These are phyloP conservation scores for Solanum lycopersicoides DNA, from an alignment of 257 asterid genomes.

Conservation along the genomic window DNA sequence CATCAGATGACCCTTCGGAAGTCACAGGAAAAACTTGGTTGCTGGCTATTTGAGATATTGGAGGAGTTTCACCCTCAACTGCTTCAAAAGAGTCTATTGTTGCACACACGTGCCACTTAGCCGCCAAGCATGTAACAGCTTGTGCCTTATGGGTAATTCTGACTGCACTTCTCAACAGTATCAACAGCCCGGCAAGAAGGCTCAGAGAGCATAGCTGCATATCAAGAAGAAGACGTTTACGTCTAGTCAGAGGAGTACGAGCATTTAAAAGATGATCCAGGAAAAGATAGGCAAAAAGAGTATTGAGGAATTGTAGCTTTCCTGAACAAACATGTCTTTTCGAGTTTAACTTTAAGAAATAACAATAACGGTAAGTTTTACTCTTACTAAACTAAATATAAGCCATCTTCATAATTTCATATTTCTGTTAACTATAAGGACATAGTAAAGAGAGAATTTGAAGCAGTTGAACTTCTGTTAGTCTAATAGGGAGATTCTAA, in stretches of 20 bases:
- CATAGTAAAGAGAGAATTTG: background rate
- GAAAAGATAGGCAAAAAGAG: background rate
- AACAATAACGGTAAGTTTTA: background rate
- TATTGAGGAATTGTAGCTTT: background rate
- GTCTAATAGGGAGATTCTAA: background rate
- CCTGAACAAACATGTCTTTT: background rate
- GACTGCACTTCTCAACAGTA: conserved; percentile 69
- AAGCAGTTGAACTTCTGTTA: background rate
- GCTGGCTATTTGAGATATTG: conserved; percentile 2
- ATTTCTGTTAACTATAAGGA: background rate
- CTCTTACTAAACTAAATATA: background rate
- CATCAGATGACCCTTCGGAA: conserved; percentile 35
- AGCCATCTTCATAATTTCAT: background rate
- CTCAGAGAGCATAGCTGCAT: conserved; percentile 68
- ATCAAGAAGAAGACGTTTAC: background rate
- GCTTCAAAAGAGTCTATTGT: conserved; percentile 66
- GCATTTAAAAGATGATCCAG: background rate
- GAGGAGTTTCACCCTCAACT: conserved; percentile 49
- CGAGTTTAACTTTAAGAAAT: background rate
- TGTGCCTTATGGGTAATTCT: conserved; percentile 93
- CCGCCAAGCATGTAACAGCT: conserved; percentile 80
- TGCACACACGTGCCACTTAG: conserved; percentile 95
- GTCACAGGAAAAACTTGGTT: conserved; percentile 13
- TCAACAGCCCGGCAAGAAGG: conserved; percentile 76
- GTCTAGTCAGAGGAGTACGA: background rate